phyloP scores from a whole-genome alignment of 176 grass and related monocot species.

The Dendrocalamus sinicus region DNA sequence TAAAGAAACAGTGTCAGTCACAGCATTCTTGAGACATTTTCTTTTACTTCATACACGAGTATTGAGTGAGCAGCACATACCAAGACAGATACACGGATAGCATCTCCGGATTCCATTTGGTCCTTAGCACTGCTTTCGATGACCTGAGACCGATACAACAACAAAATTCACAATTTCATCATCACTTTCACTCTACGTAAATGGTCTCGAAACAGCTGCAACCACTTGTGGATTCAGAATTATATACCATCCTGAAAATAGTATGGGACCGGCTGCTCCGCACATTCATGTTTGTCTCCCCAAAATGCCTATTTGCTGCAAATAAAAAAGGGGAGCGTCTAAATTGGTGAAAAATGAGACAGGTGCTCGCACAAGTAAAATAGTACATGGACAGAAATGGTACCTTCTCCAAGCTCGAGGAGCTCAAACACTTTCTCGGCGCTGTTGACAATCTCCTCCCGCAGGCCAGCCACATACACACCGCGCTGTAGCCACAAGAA shows the following conservation, averaged over 20 bases:
- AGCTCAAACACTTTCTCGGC: conserved; percentile 86
- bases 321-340: conserved; percentile 4
- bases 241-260: conserved; percentile 95
- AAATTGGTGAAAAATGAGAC: conserved; percentile 11
- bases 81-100: conserved; percentile 88
- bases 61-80: conserved; percentile 46
- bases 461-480: conserved; percentile 74
- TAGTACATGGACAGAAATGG: conserved; percentile 8
- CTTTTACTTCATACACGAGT: background rate
- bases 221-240: conserved; percentile 1
- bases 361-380: background rate
- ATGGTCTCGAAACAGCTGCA: background rate
- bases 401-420: conserved; percentile 81
- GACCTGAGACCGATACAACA: conserved; percentile 53
- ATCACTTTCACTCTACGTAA: background rate
- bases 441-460: conserved; percentile 86
- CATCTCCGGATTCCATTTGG: conserved; percentile 57
- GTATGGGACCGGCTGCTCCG: conserved; percentile 88
- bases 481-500: conserved; percentile 61
- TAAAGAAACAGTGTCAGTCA: conserved; percentile 25
- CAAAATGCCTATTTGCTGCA: conserved; percentile 93
- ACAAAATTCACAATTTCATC: background rate
- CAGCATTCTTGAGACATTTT: background rate
- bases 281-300: conserved; percentile 92
- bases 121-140: conserved; percentile 87